Evolutionary conservation across 192 early-diverging fungal genomes (phyloP).

Genomic region (Gonapodya prolifera): DNA sequence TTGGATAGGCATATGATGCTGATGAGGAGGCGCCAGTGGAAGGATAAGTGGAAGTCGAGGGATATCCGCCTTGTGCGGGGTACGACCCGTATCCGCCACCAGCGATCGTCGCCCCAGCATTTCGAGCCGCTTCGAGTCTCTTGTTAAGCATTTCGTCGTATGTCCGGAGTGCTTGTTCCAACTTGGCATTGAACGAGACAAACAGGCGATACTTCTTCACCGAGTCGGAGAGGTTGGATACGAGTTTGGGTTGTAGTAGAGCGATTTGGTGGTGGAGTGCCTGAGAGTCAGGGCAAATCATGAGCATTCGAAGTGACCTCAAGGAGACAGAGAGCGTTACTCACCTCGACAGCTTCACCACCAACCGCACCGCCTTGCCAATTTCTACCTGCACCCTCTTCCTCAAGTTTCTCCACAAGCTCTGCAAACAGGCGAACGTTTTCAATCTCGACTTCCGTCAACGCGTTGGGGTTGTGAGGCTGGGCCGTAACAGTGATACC

Average conservation of each 20-base stretch:
- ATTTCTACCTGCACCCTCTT: slow-evolving; percentile 34
- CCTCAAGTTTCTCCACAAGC: slow-evolving; percentile 67
- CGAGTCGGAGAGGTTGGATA: slow-evolving; percentile 56
- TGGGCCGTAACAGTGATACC: slow-evolving; percentile 56
- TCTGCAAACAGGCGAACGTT: slow-evolving; percentile 83
- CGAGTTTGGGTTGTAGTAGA: slow-evolving; percentile 72
- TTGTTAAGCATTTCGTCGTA: slow-evolving; percentile 86
- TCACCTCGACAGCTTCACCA: slow-evolving; percentile 23
- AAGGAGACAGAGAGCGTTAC: not conserved
- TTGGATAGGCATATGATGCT: too few relatives aligned
- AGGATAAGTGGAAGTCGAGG: too few relatives aligned
- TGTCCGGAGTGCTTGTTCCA: slow-evolving; percentile 63
- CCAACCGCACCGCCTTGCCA: slow-evolving; percentile 68
- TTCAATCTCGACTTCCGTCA: slow-evolving; percentile 68
- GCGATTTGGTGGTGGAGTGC: slow-evolving; percentile 74
- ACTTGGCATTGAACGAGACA: slow-evolving; percentile 67
- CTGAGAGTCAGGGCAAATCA: slow-evolving; percentile 9
- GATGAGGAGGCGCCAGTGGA: too few relatives aligned
- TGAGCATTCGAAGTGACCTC: not conserved
- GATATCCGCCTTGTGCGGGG: too few relatives aligned
- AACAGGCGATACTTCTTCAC: slow-evolving; percentile 66
- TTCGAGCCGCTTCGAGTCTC: too few relatives aligned
- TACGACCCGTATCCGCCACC: too few relatives aligned
- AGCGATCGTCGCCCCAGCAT: too few relatives aligned
- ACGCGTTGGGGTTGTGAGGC: slow-evolving; percentile 31